A percentile compares a stretch with the other conserved stretches of the same genome.
phyloP scores from a whole-genome alignment of 768 basidiomycete species.

The Boletales sp. region DNA sequence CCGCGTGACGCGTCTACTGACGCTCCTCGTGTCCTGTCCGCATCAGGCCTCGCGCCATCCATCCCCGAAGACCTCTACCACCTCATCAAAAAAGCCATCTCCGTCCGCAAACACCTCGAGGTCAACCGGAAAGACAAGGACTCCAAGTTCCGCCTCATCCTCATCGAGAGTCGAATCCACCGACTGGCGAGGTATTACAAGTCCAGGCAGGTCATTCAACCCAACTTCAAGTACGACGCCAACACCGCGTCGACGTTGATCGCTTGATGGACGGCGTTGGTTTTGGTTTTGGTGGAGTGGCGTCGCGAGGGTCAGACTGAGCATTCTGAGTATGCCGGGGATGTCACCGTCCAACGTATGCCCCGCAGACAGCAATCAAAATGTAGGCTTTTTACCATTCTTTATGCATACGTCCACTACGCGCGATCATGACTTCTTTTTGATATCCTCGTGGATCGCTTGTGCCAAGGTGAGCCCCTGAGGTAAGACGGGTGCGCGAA shows the following conservation, averaged over 20 bases:
- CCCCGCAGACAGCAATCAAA: conserved; percentile 7
- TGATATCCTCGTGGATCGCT: too few relatives aligned
- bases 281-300: neutral
- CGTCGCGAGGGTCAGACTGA: neutral
- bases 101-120: conserved; percentile 98
- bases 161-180: conserved; percentile 99
- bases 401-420: conserved; percentile 16
- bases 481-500: too few relatives aligned
- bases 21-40: neutral
- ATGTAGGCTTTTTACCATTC: conserved; percentile 16
- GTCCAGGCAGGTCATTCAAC: conserved; percentile 95
- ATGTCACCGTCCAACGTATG: conserved; percentile 2
- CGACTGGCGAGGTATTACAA: conserved; percentile 98
- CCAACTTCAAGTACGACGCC: conserved; percentile 98
- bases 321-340: neutral
- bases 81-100: conserved; percentile 99
- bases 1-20: too few relatives aligned
- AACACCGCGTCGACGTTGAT: conserved; percentile 91
- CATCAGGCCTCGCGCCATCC: conserved; percentile 85
- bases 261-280: conserved; percentile 44
- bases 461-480: too few relatives aligned
- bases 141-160: conserved; percentile 93
- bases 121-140: conserved; percentile 99
- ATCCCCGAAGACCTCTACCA: conserved; percentile 99
- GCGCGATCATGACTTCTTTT: conserved; percentile 1